Percentiles rank a stretch among this genome's conserved stretches.
phyloP scores from a whole-genome alignment of 371 early-diverging fungal genomes.

The Rhizopus microsporus region DNA sequence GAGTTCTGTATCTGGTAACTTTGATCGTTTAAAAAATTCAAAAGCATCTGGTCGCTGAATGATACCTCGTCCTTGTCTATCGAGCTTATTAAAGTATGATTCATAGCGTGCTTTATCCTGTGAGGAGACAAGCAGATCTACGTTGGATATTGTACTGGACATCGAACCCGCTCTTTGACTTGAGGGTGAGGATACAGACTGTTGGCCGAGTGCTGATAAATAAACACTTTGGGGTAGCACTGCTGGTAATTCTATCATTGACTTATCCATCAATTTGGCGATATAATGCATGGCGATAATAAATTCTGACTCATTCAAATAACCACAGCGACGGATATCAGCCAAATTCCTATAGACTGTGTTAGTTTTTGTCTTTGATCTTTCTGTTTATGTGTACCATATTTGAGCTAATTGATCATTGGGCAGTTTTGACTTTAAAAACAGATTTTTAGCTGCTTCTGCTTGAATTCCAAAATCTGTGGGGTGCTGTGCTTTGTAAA shows the following conservation, averaged over 20 bases:
- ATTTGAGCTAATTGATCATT: conserved; percentile 25
- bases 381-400: conserved; percentile 18
- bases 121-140: conserved; percentile 44
- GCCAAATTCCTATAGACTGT: conserved; percentile 48
- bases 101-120: conserved; percentile 74
- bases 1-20: conserved; percentile 71
- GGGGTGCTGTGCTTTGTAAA: conserved; percentile 21
- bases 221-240: conserved; percentile 18
- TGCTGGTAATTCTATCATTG: conserved; percentile 31
- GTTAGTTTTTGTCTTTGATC: not conserved
- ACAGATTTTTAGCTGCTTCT: conserved; percentile 18
- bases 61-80: conserved; percentile 36
- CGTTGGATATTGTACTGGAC: not conserved
- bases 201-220: conserved; percentile 34
- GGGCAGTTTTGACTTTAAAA: conserved; percentile 29
- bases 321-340: conserved; percentile 61
- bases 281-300: conserved; percentile 77
- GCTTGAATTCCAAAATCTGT: conserved; percentile 20
- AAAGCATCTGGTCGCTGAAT: conserved; percentile 69
- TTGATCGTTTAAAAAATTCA: conserved; percentile 86
- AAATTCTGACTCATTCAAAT: conserved; percentile 65
- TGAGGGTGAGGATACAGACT: conserved; percentile 31
- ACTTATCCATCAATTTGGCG: conserved; percentile 65
- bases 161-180: conserved; percentile 12
- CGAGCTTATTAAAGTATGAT: conserved; percentile 72